phyloP scores from a whole-genome alignment of 176 grass and related monocot genomes.

The Cenchrus fungigraminus region DNA sequence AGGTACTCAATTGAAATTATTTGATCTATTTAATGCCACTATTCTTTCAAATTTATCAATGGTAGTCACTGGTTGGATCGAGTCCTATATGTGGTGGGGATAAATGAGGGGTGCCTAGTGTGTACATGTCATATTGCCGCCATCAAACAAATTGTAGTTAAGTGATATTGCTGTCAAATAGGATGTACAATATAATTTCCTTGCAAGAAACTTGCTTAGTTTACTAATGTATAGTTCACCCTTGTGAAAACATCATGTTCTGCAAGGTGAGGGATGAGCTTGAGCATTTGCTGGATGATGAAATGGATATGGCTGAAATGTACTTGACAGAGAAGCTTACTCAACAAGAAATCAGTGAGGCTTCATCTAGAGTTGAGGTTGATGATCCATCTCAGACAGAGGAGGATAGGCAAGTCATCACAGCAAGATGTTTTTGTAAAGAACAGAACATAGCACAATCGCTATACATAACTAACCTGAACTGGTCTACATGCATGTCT shows the following conservation, averaged over 20 bases:
- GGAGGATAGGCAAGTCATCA: constrained; percentile 55
- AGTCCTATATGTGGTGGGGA: constrained; percentile 14
- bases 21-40: constrained; percentile 13
- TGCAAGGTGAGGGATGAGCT: constrained; percentile 84
- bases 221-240: constrained; percentile 17
- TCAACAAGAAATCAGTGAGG: constrained; percentile 64
- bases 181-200: neutral
- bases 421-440: constrained; percentile 27
- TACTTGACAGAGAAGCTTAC: constrained; percentile 85
- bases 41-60: neutral
- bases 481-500: neutral
- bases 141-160: neutral
- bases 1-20: constrained; percentile 51
- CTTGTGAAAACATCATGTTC: constrained; percentile 34
- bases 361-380: constrained; percentile 68
- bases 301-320: constrained; percentile 99
- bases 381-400: constrained; percentile 58
- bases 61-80: neutral
- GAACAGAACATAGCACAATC: neutral
- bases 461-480: neutral
- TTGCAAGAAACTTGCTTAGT: neutral
- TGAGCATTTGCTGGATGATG: constrained; percentile 91
- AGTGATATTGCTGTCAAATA: neutral
- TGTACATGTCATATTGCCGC: neutral
- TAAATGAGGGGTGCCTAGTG: constrained; percentile 8